Conservation (phyloP, 768 basidiomycete genomes). For the Kwoniella pini region DNA sequence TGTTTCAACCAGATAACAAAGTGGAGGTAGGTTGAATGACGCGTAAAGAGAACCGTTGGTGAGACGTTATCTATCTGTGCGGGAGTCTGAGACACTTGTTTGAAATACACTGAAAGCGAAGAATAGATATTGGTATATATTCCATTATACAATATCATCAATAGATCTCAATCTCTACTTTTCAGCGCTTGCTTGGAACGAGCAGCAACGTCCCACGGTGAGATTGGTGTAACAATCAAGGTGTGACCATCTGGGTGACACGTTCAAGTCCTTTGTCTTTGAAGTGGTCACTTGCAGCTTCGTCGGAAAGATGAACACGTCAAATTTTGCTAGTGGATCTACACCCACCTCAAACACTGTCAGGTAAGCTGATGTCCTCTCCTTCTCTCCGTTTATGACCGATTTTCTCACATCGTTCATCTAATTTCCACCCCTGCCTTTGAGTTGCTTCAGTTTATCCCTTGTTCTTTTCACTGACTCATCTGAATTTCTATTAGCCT, state of each 20-base stretch:
- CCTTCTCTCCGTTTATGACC: background rate
- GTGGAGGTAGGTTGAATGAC: background rate
- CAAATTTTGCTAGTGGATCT: conserved; percentile 3
- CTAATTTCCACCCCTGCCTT: background rate
- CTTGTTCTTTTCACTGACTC: background rate
- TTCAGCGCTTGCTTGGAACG: no score
- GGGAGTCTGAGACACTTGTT: background rate
- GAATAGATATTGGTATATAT: no score
- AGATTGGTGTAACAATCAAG: no score
- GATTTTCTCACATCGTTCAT: background rate
- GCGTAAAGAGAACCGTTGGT: background rate
- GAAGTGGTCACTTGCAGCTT: no score
- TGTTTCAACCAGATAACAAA: conserved; percentile 2
- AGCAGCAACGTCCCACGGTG: no score
- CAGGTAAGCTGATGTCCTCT: background rate
- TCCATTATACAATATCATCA: no score
- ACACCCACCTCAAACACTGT: background rate
- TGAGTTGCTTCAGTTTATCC: background rate
- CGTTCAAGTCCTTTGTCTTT: conserved; percentile 1
- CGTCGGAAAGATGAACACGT: background rate
- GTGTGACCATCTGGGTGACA: no score
- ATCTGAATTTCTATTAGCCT: background rate
- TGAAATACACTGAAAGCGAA: no score
- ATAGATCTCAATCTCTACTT: no score
- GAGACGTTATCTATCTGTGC: background rate